phyloP scores from a whole-genome alignment of 106 monocot species.

The Hemerocallis citrina region DNA sequence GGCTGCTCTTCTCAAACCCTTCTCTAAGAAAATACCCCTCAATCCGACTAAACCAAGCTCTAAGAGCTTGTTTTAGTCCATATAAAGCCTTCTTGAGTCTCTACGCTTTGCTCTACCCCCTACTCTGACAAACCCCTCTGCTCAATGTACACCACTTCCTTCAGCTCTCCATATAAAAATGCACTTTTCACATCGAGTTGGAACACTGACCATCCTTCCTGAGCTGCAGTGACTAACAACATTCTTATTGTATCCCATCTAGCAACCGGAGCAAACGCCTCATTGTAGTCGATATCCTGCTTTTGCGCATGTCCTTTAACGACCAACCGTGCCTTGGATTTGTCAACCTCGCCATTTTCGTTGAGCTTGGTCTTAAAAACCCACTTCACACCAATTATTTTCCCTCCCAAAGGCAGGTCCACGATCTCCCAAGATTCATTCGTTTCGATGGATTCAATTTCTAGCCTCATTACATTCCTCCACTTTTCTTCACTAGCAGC shows the following conservation, averaged over 20 bases:
- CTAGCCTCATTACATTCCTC: not conserved
- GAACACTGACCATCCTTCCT: not conserved
- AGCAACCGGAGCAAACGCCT: too few species aligned
- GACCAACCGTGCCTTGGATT: not conserved
- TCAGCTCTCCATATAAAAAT: too few species aligned
- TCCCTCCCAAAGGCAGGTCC: not conserved
- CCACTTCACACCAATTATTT: not conserved
- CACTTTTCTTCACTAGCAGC: not conserved
- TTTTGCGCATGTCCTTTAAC: not conserved
- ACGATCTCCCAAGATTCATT: not conserved
- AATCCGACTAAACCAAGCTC: not conserved
- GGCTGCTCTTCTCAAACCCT: not conserved
- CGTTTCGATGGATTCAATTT: not conserved
- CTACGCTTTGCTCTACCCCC: too few species aligned
- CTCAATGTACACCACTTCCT: too few species aligned
- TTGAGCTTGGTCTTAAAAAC: conserved; percentile 1
- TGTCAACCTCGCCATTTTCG: not conserved
- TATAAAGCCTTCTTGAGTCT: too few species aligned
- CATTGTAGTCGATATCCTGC: too few species aligned
- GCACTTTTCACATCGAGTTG: too few species aligned
- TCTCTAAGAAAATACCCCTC: not conserved
- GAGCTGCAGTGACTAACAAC: not conserved
- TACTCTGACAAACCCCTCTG: too few species aligned
- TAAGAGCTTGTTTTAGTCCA: too few species aligned
- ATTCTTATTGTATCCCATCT: not conserved